phyloP scores from a whole-genome alignment of 2,329 filamentous ascomycete genomes.

The Talaromyces sp. region DNA sequence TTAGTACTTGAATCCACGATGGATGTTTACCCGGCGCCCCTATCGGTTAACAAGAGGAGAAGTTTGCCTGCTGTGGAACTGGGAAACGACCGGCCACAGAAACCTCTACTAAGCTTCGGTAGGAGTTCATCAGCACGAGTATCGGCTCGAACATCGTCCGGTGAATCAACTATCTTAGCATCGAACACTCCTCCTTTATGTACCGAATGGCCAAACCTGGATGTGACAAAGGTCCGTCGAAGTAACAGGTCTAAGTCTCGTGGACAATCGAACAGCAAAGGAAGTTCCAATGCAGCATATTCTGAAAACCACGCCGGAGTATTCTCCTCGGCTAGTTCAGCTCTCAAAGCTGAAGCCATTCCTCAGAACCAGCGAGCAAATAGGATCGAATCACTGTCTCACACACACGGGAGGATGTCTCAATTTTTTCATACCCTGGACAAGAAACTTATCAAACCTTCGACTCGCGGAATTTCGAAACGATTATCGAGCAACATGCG shows the following conservation, averaged over 20 bases:
- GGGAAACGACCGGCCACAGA: constrained; percentile 16
- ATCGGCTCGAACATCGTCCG: constrained; percentile 11
- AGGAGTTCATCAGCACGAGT: not conserved
- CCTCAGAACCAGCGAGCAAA: not conserved
- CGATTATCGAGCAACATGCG: constrained; percentile 3
- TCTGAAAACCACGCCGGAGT: not conserved
- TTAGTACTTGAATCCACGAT: constrained; percentile 14
- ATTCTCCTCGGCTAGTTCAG: not conserved
- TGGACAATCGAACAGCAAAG: not conserved
- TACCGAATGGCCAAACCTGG: constrained; percentile 19
- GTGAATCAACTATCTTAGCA: constrained; percentile 17
- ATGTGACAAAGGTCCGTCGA: constrained; percentile 22
- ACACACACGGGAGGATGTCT: constrained; percentile 1
- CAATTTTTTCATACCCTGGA: constrained; percentile 10
- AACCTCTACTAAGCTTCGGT: constrained; percentile 18
- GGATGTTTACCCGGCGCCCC: constrained; percentile 40
- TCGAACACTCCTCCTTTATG: constrained; percentile 22
- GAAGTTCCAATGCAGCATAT: not conserved
- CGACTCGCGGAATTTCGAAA: constrained; percentile 7
- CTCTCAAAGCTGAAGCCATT: not conserved
- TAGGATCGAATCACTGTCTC: not conserved
- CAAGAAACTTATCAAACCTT: constrained; percentile 7
- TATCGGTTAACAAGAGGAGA: constrained; percentile 47
- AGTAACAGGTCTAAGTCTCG: not conserved
- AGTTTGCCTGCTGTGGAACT: constrained; percentile 3